phyloP scores from a whole-genome alignment of 1,284 basidiomycete genomes.

The Cryptococcus sp. region DNA sequence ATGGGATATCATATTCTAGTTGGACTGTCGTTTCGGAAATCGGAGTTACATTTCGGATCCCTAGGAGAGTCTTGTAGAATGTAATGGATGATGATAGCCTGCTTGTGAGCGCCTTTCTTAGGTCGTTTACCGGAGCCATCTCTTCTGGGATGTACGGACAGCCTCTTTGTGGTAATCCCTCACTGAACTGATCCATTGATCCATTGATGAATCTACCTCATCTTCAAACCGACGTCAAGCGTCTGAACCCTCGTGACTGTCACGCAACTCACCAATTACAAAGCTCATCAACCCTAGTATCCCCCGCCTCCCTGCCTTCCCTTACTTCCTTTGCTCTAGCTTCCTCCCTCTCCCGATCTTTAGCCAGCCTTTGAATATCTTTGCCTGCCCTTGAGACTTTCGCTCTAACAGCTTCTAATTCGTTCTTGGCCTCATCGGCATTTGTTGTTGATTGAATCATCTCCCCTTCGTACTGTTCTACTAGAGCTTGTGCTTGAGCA shows the following conservation, averaged over 20 bases:
- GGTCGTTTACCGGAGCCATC: no score
- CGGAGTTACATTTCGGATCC: constrained; percentile 58
- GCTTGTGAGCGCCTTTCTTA: not conserved
- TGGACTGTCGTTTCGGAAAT: constrained; percentile 69
- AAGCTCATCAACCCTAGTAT: constrained; percentile 48
- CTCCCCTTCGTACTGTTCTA: constrained; percentile 64
- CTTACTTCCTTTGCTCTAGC: constrained; percentile 56
- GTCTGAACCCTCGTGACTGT: not conserved
- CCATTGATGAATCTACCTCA: no score
- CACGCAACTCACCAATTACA: constrained; percentile 39
- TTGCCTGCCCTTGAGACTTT: constrained; percentile 57
- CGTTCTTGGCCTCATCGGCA: constrained; percentile 49
- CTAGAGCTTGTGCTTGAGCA: constrained; percentile 62
- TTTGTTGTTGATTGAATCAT: constrained; percentile 68
- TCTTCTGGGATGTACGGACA: no score
- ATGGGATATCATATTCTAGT: constrained; percentile 56
- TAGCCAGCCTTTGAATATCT: constrained; percentile 61
- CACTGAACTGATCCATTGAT: no score
- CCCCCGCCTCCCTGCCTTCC: constrained; percentile 54
- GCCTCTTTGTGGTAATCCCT: no score
- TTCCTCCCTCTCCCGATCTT: constrained; percentile 65
- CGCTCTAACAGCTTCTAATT: constrained; percentile 57
- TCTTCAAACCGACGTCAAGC: not conserved
- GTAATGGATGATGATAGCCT: constrained; percentile 67
- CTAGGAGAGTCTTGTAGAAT: constrained; percentile 60